Evolutionary conservation across 2,329 filamentous ascomycete genomes (phyloP), one percentile per base, ranked within the genome.

Genomic region (Nemania bipapillata): DNA sequence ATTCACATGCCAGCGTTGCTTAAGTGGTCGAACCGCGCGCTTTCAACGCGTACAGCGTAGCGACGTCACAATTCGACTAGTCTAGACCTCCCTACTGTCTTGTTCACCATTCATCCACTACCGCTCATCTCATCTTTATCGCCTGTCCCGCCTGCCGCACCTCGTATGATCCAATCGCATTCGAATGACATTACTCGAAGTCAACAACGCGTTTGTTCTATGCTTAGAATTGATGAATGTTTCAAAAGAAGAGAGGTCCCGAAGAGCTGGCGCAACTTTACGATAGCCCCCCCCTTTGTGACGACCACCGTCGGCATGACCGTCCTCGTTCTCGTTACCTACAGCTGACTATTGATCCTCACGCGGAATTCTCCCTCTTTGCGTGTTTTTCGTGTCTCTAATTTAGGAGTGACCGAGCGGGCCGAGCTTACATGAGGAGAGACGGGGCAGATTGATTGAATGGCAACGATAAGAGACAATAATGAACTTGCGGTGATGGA

Each of bases 401-500:
- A 58, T 12, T 26, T 15, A 35, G 17, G 17, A 9, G 42, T 15
- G 24, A 45, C 20, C 37, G 52, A 65, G 22, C 35, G 12, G 8
- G 35, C 9, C 35, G 12, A 26, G 17, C 1, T 17, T 37, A 28
- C 4, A 49, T 24, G 50, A 37, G 26, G 32, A 24, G 28, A 20
- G 24, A 50, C 12, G 7, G 24, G 26, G 45, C 8, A 32, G 30
- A 32, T 32, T 20, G 12, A 30, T 63, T 68, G 71, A 69, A 75
- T 76, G 75, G 73, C 73, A 37, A 37, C 60, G 4, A 61, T 42
- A n/a, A 56, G 62, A 40, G 59, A 68, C 47, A 72, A 74, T 65
- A 71, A 75, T 56, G 76, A 76, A 58, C 66, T 74, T 56, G 74
- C 71, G 7, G 72, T 75, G 42, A 76, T 79, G 77, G 77, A 77